Evolutionary conservation across 805 yeast genomes (phyloP).

Genomic region (Candida easanensis): DNA sequence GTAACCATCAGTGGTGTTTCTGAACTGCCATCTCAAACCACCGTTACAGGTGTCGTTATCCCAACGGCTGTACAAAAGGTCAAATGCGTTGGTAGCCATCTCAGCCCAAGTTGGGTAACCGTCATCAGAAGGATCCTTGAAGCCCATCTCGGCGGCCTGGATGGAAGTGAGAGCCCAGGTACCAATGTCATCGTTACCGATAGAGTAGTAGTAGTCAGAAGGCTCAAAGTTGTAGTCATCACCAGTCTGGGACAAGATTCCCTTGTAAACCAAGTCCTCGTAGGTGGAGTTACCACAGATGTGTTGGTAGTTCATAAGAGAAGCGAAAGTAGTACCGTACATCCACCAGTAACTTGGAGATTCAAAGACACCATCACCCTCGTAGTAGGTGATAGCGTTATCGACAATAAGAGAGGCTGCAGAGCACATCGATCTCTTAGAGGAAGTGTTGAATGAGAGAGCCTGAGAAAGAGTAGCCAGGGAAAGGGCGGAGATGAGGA

Average conservation of each 20-base stretch:
- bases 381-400: slow-evolving; percentile 68
- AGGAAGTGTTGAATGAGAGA: slow-evolving; percentile 2
- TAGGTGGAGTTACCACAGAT: slow-evolving; percentile 68
- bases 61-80: slow-evolving; percentile 59
- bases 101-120: slow-evolving; percentile 48
- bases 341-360: slow-evolving; percentile 81
- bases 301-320: slow-evolving; percentile 68
- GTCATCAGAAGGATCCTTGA: slow-evolving; percentile 43
- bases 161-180: slow-evolving; percentile 65
- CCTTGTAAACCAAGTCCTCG: slow-evolving; percentile 52
- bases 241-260: slow-evolving; percentile 42
- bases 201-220: slow-evolving; percentile 51
- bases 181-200: slow-evolving; percentile 72
- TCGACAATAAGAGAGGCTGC: slow-evolving; percentile 56
- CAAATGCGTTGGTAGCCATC: slow-evolving; percentile 55
- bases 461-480: not conserved
- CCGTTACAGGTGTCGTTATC: slow-evolving; percentile 54
- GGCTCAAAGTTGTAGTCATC: slow-evolving; percentile 55
- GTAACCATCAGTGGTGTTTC: slow-evolving; percentile 53
- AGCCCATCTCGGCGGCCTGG: slow-evolving; percentile 60
- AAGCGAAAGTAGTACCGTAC: slow-evolving; percentile 76
- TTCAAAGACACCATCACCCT: slow-evolving; percentile 64
- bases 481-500: not conserved
- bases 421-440: slow-evolving; percentile 27
- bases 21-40: slow-evolving; percentile 69